phyloP scores from a whole-genome alignment of 2,329 filamentous ascomycete genomes.

The Rhynchosporium agropyri region DNA sequence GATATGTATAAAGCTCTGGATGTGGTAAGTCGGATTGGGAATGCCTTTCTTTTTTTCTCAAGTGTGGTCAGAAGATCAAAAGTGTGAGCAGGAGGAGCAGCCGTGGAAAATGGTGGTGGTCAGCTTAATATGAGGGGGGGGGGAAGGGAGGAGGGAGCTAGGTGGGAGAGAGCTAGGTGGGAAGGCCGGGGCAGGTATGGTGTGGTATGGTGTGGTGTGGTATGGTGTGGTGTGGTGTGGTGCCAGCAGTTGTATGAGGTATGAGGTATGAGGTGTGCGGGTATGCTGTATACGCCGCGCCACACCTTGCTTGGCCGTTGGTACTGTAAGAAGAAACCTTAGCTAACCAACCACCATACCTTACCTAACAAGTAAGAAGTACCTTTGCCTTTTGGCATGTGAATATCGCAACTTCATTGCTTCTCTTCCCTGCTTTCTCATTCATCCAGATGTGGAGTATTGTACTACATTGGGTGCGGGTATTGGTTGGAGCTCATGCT shows the following conservation, averaged over 20 bases:
- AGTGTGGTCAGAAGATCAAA: conserved; percentile 23
- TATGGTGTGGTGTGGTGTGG: not conserved
- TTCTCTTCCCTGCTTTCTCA: not conserved
- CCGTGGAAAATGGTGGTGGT: conserved; percentile 14
- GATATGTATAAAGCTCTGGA: conserved; percentile 7
- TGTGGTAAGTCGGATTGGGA: not conserved
- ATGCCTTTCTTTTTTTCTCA: conserved; percentile 2
- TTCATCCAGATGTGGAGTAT: no score
- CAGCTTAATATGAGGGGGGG: conserved; percentile 21
- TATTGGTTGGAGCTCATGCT: not conserved
- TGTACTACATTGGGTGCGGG: not conserved
- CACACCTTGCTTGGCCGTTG: not conserved
- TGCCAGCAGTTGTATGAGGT: not conserved
- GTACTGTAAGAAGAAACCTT: not conserved
- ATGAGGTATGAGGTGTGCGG: not conserved
- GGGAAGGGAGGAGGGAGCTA: not conserved
- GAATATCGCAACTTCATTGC: not conserved
- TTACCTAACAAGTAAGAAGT: no score
- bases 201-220: not conserved
- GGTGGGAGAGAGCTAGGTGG: no score
- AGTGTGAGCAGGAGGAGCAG: conserved; percentile 3
- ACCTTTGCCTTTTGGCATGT: not conserved
- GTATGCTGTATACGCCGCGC: not conserved
- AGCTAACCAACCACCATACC: no score
- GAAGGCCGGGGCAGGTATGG: not conserved